Evolutionary conservation across 78 protist genomes (phyloP).

Genomic region (Emiliania huxleyi): DNA sequence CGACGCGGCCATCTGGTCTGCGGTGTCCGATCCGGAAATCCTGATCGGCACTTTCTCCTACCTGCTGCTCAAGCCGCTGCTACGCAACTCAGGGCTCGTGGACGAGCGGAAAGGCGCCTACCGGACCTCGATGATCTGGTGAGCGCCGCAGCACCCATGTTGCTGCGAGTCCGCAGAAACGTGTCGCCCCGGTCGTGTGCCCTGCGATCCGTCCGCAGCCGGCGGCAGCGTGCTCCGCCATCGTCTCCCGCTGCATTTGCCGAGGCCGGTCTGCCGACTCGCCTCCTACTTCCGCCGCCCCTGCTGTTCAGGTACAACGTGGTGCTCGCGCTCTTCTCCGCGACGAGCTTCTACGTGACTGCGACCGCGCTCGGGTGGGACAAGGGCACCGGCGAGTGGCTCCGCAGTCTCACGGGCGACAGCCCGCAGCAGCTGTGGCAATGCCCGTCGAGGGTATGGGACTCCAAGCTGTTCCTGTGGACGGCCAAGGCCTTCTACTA

Average conservation of each 20-base stretch:
- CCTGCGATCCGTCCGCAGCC: too few relatives aligned
- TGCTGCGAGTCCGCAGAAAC: too few relatives aligned
- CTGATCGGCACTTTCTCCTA: background rate
- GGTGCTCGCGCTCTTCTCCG: background rate
- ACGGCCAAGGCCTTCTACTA: conserved; percentile 2
- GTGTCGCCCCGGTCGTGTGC: too few relatives aligned
- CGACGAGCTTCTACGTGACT: background rate
- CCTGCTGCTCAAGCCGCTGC: background rate
- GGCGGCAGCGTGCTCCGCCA: too few relatives aligned
- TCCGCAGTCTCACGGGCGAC: background rate
- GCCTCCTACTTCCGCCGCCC: too few relatives aligned
- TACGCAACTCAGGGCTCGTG: background rate
- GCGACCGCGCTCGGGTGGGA: conserved; percentile 15
- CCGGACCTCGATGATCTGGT: background rate
- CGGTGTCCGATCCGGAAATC: background rate
- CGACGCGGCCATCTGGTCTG: background rate
- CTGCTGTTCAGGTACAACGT: conserved; percentile 23
- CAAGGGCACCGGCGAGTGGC: background rate
- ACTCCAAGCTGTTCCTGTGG: background rate
- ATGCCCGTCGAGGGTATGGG: background rate
- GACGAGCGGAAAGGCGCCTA: background rate
- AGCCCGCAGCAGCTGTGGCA: background rate
- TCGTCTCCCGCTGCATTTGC: too few relatives aligned
- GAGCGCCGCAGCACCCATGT: too few relatives aligned
- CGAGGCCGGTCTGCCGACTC: too few relatives aligned